Conservation (phyloP, 2,329 filamentous ascomycete species). For the Pyrenophora seminiperda region DNA sequence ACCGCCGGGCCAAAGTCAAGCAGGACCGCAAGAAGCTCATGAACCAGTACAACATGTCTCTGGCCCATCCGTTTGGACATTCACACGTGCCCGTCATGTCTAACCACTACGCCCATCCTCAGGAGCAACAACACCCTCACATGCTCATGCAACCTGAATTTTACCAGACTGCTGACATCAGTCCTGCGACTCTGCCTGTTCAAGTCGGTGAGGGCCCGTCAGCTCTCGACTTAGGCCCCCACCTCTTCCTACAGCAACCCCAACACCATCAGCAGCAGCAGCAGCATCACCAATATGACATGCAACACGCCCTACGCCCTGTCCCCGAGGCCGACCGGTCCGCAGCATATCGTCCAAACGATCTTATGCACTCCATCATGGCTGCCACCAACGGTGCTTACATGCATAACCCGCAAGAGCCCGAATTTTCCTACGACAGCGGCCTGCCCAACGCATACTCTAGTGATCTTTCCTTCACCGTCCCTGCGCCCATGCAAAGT, state of each 20-base stretch:
- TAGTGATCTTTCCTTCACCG: conserved; percentile 32
- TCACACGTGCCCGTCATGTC: conserved; percentile 32
- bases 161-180: conserved; percentile 43
- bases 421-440: conserved; percentile 33
- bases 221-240: conserved; percentile 37
- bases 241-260: conserved; percentile 39
- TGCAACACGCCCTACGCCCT: conserved; percentile 41
- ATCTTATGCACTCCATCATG: conserved; percentile 47
- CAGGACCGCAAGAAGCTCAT: conserved; percentile 57
- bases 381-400: conserved; percentile 43
- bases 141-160: conserved; percentile 37
- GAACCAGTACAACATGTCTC: conserved; percentile 46
- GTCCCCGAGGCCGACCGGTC: conserved; percentile 42
- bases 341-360: conserved; percentile 35
- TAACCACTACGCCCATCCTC: conserved; percentile 22
- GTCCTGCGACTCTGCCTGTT: conserved; percentile 42
- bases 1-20: conserved; percentile 59
- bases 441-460: conserved; percentile 28
- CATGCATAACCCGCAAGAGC: conserved; percentile 38
- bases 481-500: conserved; percentile 30
- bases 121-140: conserved; percentile 34
- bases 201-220: conserved; percentile 40
- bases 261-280: conserved; percentile 22
- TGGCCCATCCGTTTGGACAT: conserved; percentile 36
- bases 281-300: conserved; percentile 42